A percentile compares a stretch with the other conserved stretches of the same genome.
Evolutionary conservation across 1,284 basidiomycete genomes (phyloP).

Genomic region (Microbotryum silenes-acaulis): DNA sequence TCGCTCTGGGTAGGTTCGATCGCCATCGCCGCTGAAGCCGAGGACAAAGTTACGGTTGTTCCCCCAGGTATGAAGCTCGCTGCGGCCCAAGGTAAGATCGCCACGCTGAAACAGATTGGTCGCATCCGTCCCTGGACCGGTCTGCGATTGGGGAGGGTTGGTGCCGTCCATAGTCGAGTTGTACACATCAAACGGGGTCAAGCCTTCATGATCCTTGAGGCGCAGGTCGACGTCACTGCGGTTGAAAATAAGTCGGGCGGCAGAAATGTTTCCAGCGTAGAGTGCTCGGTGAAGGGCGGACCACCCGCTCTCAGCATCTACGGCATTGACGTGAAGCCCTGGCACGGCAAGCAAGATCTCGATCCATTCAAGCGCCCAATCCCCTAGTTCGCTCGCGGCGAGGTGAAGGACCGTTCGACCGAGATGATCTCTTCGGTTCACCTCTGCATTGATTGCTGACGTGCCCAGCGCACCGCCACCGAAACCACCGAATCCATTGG

Average conservation of each 20-base stretch:
- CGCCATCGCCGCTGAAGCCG: constrained; percentile 71
- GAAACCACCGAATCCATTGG: constrained; percentile 3
- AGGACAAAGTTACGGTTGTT: constrained; percentile 60
- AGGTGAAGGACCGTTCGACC: constrained; percentile 80
- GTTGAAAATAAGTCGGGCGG: constrained; percentile 66
- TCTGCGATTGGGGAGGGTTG: constrained; percentile 7
- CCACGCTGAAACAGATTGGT: too few species aligned
- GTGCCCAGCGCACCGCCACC: constrained; percentile 4
- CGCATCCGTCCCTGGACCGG: too few species aligned
- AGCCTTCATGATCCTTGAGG: constrained; percentile 79
- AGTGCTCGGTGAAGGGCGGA: constrained; percentile 86
- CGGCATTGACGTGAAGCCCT: constrained; percentile 67
- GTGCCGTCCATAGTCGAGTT: constrained; percentile 71
- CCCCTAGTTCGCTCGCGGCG: constrained; percentile 53
- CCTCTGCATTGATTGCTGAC: constrained; percentile 43
- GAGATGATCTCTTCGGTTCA: constrained; percentile 64
- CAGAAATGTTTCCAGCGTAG: constrained; percentile 74
- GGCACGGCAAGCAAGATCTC: constrained; percentile 71
- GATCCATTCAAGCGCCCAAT: constrained; percentile 68
- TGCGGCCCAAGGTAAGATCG: constrained; percentile 20
- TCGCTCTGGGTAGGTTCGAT: constrained; percentile 71
- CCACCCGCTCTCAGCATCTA: constrained; percentile 80
- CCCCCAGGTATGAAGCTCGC: constrained; percentile 83
- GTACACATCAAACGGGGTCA: constrained; percentile 89
- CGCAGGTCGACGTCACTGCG: constrained; percentile 64